Evolutionary conservation across 148 eudicot species (phyloP).

Genomic region (Rhododendron vialii): DNA sequence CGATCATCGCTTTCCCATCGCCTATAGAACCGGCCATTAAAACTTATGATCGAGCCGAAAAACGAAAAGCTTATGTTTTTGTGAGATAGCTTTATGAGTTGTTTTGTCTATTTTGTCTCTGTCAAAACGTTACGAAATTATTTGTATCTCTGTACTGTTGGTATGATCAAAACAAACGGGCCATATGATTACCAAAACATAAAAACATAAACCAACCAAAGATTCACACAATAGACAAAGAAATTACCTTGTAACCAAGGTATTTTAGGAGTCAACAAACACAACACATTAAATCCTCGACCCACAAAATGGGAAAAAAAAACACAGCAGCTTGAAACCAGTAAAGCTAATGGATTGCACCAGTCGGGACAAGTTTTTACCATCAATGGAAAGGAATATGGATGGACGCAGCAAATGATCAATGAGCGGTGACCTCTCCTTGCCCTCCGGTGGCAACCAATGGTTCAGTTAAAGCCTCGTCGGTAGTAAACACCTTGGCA

Average conservation of each 20-base stretch:
- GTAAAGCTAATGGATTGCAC: background rate
- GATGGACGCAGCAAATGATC: background rate
- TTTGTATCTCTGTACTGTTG: too few species aligned
- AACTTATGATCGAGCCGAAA: too few species aligned
- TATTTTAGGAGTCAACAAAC: background rate
- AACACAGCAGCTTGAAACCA: background rate
- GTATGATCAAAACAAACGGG: too few species aligned
- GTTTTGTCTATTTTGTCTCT: too few species aligned
- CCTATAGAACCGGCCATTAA: too few species aligned
- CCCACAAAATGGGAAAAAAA: background rate
- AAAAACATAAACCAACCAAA: background rate
- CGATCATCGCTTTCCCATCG: too few species aligned
- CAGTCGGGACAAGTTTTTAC: background rate
- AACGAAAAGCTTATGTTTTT: too few species aligned
- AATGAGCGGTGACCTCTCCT: constrained; percentile 9
- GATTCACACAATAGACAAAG: background rate
- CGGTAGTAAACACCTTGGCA: constrained; percentile 51
- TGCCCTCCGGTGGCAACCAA: background rate
- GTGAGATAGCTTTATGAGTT: too few species aligned
- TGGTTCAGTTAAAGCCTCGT: constrained; percentile 14
- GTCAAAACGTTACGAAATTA: too few species aligned
- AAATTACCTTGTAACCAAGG: background rate
- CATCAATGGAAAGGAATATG: background rate
- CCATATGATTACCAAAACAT: background rate
- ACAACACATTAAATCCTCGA: background rate